These are phyloP conservation scores for Phlyctochytrium bullatum DNA, from an alignment of 192 early-diverging fungal species.

Conservation along the genomic window DNA sequence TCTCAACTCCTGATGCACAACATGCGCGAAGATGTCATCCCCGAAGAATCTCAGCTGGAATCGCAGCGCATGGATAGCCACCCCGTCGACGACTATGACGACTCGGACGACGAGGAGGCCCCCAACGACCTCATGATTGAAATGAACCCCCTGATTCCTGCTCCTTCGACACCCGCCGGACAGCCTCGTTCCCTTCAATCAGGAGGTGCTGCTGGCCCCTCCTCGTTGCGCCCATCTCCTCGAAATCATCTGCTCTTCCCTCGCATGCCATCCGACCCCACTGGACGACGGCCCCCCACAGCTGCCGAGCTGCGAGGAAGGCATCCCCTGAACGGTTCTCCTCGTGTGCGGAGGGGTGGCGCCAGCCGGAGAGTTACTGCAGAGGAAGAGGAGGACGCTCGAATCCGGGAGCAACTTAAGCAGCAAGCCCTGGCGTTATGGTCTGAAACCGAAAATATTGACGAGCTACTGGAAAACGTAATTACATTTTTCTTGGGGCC, in stretches of 20 bases:
- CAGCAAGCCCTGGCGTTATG: conserved; percentile 64
- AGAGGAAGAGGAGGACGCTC: conserved; percentile 10
- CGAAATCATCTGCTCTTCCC: conserved; percentile 2
- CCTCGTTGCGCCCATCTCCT: neutral
- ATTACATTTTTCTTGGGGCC: conserved; percentile 1
- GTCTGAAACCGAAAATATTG: conserved; percentile 85
- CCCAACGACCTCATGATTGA: conserved; percentile 67
- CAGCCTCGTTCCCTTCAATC: neutral
- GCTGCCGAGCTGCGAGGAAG: neutral
- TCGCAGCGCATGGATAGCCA: conserved; percentile 10
- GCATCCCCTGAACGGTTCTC: neutral
- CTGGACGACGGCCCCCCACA: neutral
- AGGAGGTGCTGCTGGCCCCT: neutral
- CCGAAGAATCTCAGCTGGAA: conserved; percentile 3
- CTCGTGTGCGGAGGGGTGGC: neutral
- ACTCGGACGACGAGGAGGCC: conserved; percentile 47
- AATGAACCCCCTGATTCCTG: conserved; percentile 28
- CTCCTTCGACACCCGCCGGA: neutral
- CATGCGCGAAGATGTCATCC: neutral
- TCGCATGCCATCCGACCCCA: neutral
- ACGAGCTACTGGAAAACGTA: conserved; percentile 62
- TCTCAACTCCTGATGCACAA: neutral
- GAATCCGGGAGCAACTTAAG: conserved; percentile 1
- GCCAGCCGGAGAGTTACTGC: neutral
- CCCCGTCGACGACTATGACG: conserved; percentile 28